Conservation (phyloP, 169 alveolate genomes). For the Theileria orientalis region DNA sequence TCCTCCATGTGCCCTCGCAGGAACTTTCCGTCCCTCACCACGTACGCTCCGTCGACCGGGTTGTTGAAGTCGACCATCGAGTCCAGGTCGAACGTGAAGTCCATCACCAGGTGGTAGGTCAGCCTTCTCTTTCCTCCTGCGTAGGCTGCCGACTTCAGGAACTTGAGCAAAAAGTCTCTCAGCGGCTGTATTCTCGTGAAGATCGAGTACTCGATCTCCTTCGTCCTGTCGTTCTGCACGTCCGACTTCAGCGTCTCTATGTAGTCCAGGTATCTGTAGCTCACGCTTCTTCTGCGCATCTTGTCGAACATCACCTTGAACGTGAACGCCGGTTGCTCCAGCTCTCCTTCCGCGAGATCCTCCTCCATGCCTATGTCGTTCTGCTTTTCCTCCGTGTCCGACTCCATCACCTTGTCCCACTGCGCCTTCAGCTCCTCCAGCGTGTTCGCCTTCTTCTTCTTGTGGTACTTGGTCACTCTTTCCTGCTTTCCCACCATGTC, state of each 20-base stretch:
- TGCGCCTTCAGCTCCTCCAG: constrained; percentile 2
- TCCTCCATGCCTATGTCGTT: not conserved
- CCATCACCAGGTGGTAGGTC: constrained; percentile 46
- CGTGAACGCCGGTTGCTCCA: constrained; percentile 11
- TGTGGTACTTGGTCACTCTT: not conserved
- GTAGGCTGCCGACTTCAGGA: constrained; percentile 39
- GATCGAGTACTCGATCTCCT: constrained; percentile 48
- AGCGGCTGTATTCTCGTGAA: constrained; percentile 47
- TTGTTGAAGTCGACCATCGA: constrained; percentile 32
- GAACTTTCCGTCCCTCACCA: constrained; percentile 37
- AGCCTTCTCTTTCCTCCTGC: constrained; percentile 45
- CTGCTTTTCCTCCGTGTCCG: not conserved
- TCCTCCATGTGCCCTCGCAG: constrained; percentile 41
- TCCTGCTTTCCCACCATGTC: constrained; percentile 1
- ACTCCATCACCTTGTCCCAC: not conserved
- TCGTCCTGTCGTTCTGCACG: constrained; percentile 27
- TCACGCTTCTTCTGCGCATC: constrained; percentile 14
- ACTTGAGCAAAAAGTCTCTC: constrained; percentile 49
- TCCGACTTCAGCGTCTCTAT: constrained; percentile 5
- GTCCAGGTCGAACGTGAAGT: constrained; percentile 36
- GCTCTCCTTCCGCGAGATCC: not conserved
- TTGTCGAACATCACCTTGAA: constrained; percentile 36
- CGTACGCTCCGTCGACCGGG: constrained; percentile 39
- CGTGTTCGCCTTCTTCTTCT: not conserved
- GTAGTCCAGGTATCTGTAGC: constrained; percentile 48